Conservation (phyloP, 352 stramenopile species). For the Phytophthora pini region DNA sequence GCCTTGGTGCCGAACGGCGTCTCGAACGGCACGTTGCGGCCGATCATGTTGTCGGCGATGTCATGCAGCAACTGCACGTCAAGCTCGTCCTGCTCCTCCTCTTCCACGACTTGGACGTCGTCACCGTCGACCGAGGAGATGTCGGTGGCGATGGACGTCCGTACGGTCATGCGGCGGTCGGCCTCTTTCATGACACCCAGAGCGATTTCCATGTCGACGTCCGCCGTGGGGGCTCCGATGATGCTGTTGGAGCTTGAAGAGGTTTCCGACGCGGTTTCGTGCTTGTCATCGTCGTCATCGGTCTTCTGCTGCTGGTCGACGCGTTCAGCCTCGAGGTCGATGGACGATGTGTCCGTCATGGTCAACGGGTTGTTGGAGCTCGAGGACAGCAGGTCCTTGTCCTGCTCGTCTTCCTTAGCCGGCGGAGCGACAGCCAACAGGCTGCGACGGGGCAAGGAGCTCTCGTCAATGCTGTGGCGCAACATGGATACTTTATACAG, state of each 20-base stretch:
- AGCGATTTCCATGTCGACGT: slow-evolving; percentile 21
- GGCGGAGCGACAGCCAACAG: slow-evolving; percentile 8
- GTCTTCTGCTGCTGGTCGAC: slow-evolving; percentile 16
- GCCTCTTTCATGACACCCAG: slow-evolving; percentile 25
- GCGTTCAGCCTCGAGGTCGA: slow-evolving; percentile 31
- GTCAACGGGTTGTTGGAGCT: slow-evolving; percentile 28
- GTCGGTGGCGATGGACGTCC: slow-evolving; percentile 34
- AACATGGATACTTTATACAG: slow-evolving; percentile 31
- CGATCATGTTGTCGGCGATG: slow-evolving; percentile 62
- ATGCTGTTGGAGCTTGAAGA: slow-evolving; percentile 36
- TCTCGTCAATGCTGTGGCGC: slow-evolving; percentile 36
- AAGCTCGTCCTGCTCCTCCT: slow-evolving; percentile 27
- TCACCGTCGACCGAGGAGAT: slow-evolving; percentile 24
- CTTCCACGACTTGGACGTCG: slow-evolving; percentile 16
- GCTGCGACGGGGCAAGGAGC: slow-evolving; percentile 26
- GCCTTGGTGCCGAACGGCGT: slow-evolving; percentile 78
- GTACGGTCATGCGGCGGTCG: slow-evolving; percentile 29
- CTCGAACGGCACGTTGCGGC: slow-evolving; percentile 56
- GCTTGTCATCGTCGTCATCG: slow-evolving; percentile 23
- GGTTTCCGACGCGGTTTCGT: slow-evolving; percentile 24
- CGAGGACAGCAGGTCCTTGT: slow-evolving; percentile 13
- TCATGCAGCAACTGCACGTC: slow-evolving; percentile 45
- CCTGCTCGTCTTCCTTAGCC: slow-evolving; percentile 12
- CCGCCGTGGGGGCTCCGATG: not conserved
- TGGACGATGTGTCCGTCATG: slow-evolving; percentile 24